Evolutionary conservation across 2,329 filamentous ascomycete genomes (phyloP), one percentile per base, ranked within the genome.

Genomic region (Ceratocystis albifundus): DNA sequence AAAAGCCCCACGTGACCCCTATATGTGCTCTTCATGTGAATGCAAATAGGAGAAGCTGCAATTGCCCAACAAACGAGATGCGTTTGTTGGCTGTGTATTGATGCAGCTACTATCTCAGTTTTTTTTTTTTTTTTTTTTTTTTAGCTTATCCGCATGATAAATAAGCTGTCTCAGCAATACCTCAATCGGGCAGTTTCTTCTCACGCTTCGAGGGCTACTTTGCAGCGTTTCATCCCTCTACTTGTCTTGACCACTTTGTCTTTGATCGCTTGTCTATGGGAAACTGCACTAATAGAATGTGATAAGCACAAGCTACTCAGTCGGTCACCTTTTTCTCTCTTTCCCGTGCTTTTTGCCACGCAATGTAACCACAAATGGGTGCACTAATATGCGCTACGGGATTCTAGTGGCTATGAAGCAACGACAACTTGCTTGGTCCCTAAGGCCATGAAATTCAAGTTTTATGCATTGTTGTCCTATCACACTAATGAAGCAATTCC

Each of bases 181-280:
- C 48, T 28, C 15, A 53, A 53, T 25, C 15, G 10, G 48, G 48
- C 7, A 53, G 25, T 15, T 28, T 25, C 22, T 53, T 53, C 48
- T 25, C 48, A 53, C 20, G 10, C 1, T 12, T 53, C 48, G 10
- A 53, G 48, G 48, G 48, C 48, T 25, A 28, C 48, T 53, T 28
- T 53, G 48, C 48, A 53, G 48, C 22, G 22, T 53, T 53, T 53
- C 48, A 53, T 53, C 48, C 48, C 48, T 53, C 48, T 53, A 22
- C 28, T 53, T 53, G 48, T 53, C 48, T 53, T 25, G 8, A 15
- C 48, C 48, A 25, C 20, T 53, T 4, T 41, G 36, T 41, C 36
- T 41, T 3, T 41, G 36, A 15, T 41, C 36, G 36, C 36, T 41
- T 41, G 36, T 41, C 1, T 41, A 41, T 15, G 36, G 36, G 36